Base-by-base conservation (phyloP, 2,329 filamentous ascomycete species). In the Trichoderma sp. region DNA sequence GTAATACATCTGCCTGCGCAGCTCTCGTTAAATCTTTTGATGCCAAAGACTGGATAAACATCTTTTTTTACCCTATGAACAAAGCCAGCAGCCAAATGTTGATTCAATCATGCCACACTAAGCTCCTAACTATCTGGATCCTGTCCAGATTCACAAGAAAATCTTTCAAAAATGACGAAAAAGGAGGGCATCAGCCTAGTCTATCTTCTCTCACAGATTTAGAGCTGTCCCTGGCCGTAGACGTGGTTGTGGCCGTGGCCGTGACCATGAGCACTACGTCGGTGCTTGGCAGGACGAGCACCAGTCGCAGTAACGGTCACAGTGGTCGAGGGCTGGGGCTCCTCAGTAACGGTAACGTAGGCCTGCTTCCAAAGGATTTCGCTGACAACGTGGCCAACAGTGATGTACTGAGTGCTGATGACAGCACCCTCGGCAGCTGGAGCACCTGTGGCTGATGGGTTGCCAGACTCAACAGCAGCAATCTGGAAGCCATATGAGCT, bases 351-450 rank as follows among this genome's bases (percentile, higher is more conserved):
- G 66, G 85, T 88, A 32, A 89, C 84, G 5, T 85, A 76, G 60
- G 87, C 83, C 80, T 90, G 84, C 67, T 87, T 85, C 85, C 87
- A 88, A 14, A 89, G 78, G 26, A 91, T 84, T 80, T 90, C 86
- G 73, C 83, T 84, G 14, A 91, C 86, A 7, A 84, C 75, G 58
- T 83, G 82, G 66, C 84, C 84, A 9, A 81, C 81, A 21, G 88
- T 90, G 61, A 86, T 73, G 73, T 84, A 89, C 74, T 88, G 79
- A 6, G 88, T 91, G 78, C 85, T 87, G 73, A 74, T 84, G 74
- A 75, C 80, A 71, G 75, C 81, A 47, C 64, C 72, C 51, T 71
- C 73, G 63, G 74, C 65, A 18, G 63, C 51, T 30, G 71, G 43
- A 18, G 60, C 56, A 24, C 63, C 24, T 5, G 74, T 57, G 57